phyloP scores from a whole-genome alignment of 257 asterid species.

The Fraxinus anomala region DNA sequence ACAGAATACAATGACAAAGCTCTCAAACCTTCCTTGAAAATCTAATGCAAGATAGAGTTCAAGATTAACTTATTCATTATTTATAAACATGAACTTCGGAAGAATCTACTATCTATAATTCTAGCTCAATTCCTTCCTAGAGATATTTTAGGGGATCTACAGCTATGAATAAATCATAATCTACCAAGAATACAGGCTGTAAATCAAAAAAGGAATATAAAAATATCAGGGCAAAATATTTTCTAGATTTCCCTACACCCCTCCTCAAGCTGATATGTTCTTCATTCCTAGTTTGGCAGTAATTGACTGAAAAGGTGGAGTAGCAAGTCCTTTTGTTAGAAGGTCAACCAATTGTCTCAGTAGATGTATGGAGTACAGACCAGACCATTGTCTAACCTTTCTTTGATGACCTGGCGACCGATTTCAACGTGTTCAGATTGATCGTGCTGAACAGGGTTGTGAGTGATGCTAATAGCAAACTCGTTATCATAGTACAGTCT shows the following conservation, averaged over 20 bases:
- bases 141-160: not conserved
- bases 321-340: not conserved
- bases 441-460: not conserved
- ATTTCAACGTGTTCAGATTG: not conserved
- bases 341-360: not conserved
- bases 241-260: not conserved
- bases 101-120: not conserved
- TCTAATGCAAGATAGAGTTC: not conserved
- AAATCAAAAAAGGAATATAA: not conserved
- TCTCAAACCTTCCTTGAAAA: constrained; percentile 5
- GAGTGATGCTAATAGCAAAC: not conserved
- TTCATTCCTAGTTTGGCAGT: not conserved
- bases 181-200: not conserved
- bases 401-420: not conserved
- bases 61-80: not conserved
- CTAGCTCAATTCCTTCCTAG: not conserved
- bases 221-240: not conserved
- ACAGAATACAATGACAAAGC: not conserved
- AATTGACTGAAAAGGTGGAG: not conserved
- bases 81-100: not conserved
- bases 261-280: not conserved
- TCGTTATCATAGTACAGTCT: not conserved
- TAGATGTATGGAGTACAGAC: not conserved
- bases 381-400: not conserved
- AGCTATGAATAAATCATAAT: not conserved